Conservation (phyloP, 2,329 filamentous ascomycete species). For the Alternaria sp. region DNA sequence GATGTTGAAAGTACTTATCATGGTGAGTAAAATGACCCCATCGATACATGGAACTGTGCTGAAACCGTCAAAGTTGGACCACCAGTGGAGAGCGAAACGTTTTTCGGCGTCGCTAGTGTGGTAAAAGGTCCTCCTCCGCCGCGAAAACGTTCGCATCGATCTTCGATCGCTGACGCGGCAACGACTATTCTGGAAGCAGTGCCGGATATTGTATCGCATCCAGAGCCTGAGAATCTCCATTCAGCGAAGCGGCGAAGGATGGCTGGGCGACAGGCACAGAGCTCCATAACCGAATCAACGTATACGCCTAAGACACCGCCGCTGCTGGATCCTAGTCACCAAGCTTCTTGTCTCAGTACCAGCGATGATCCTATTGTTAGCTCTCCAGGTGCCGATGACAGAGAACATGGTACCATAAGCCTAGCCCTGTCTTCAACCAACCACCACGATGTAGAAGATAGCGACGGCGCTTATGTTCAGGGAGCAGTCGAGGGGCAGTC, state of each 20-base stretch:
- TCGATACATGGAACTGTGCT: slow-evolving; percentile 11
- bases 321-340: slow-evolving; percentile 5
- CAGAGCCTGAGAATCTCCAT: slow-evolving; percentile 15
- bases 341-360: neutral
- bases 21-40: slow-evolving; percentile 21
- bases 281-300: slow-evolving; percentile 13
- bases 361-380: slow-evolving; percentile 6
- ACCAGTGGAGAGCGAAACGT: neutral
- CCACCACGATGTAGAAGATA: slow-evolving; percentile 11
- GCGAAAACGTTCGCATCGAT: slow-evolving; percentile 18
- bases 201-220: slow-evolving; percentile 9
- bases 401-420: slow-evolving; percentile 11
- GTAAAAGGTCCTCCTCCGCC: neutral
- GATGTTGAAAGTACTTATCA: slow-evolving; percentile 11
- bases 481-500: slow-evolving; percentile 8
- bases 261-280: slow-evolving; percentile 16
- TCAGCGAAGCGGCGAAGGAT: slow-evolving; percentile 20
- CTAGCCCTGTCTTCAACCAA: neutral
- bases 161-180: slow-evolving; percentile 10
- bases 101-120: slow-evolving; percentile 11
- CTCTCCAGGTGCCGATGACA: neutral
- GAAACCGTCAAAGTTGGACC: slow-evolving; percentile 13
- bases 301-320: slow-evolving; percentile 13
- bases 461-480: slow-evolving; percentile 5
- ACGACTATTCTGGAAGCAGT: slow-evolving; percentile 14